Percentiles rank a stretch among this genome's conserved stretches.
phyloP scores from a whole-genome alignment of 2,329 filamentous ascomycete genomes.

The Incumbomyces lentus region DNA sequence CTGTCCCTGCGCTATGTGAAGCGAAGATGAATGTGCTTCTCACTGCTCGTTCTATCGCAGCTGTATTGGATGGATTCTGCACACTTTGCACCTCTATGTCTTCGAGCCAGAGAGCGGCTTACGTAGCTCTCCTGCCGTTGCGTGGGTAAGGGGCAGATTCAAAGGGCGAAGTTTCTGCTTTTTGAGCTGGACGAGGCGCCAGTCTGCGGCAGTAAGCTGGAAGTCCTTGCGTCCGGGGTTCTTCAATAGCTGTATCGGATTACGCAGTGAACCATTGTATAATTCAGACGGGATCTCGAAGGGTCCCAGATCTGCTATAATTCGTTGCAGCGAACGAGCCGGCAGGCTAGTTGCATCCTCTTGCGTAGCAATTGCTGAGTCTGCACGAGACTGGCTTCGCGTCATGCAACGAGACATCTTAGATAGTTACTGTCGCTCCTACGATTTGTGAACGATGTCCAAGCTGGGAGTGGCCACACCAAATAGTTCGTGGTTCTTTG shows the following conservation, averaged over 20 bases:
- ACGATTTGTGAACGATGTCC: background rate
- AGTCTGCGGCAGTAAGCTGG: background rate
- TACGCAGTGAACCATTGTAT: background rate
- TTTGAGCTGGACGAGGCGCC: background rate
- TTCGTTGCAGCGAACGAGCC: background rate
- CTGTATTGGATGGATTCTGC: background rate
- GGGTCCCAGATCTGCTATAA: background rate
- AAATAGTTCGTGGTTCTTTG: too few relatives aligned
- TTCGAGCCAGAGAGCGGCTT: background rate
- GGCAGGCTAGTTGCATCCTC: background rate
- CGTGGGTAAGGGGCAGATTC: background rate
- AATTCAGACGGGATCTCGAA: background rate
- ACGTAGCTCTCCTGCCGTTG: background rate
- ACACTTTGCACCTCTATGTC: background rate
- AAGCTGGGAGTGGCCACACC: too few relatives aligned
- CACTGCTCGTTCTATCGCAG: background rate
- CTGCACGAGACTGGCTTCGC: background rate
- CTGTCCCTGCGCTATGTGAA: slow-evolving; percentile 41
- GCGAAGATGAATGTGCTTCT: slow-evolving; percentile 35
- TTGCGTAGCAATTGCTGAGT: background rate
- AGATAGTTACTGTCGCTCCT: background rate
- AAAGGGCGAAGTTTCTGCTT: background rate
- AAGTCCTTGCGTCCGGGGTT: background rate
- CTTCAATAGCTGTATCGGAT: background rate
- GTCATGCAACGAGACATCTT: background rate